Evolutionary conservation across 768 basidiomycete species (phyloP).

Genomic region (Serpula lacrymans): DNA sequence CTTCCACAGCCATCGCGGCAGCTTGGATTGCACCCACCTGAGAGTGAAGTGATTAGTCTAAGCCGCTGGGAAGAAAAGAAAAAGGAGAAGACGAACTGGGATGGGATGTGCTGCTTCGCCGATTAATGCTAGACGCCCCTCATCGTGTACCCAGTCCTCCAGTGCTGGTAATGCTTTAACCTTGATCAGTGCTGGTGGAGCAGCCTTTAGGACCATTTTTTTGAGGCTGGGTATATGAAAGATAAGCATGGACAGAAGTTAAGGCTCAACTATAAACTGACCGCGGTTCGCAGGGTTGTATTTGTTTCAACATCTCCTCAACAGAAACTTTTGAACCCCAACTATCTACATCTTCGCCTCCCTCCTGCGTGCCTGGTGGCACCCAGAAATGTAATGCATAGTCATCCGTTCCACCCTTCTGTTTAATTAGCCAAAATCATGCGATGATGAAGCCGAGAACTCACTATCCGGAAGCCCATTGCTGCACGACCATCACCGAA

Average conservation of each 20-base stretch:
- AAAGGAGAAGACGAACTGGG: conserved; percentile 34
- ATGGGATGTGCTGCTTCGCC: conserved; percentile 62
- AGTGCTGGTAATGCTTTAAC: conserved; percentile 37
- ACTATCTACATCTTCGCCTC: conserved; percentile 26
- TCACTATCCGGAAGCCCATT: conserved; percentile 20
- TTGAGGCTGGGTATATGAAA: conserved; percentile 24
- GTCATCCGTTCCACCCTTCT: conserved; percentile 39
- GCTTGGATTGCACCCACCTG: conserved; percentile 56
- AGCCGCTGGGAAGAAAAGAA: too few relatives aligned
- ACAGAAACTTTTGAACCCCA: conserved; percentile 33
- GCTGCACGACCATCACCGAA: conserved; percentile 19
- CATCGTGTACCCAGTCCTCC: conserved; percentile 48
- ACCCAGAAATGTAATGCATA: conserved; percentile 25
- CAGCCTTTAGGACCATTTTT: conserved; percentile 35
- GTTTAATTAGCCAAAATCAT: too few relatives aligned
- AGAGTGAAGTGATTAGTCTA: background rate
- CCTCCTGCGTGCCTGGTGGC: conserved; percentile 33
- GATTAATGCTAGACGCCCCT: conserved; percentile 46
- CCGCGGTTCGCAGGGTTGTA: conserved; percentile 36
- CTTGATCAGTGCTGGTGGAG: conserved; percentile 32
- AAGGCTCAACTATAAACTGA: conserved; percentile 14
- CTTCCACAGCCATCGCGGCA: conserved; percentile 54
- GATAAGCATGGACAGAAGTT: background rate
- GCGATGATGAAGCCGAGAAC: conserved; percentile 6
- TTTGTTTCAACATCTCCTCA: conserved; percentile 24